Evolutionary conservation across 2,329 filamentous ascomycete species (phyloP).

Genomic region (Aspergillus arachidicola): DNA sequence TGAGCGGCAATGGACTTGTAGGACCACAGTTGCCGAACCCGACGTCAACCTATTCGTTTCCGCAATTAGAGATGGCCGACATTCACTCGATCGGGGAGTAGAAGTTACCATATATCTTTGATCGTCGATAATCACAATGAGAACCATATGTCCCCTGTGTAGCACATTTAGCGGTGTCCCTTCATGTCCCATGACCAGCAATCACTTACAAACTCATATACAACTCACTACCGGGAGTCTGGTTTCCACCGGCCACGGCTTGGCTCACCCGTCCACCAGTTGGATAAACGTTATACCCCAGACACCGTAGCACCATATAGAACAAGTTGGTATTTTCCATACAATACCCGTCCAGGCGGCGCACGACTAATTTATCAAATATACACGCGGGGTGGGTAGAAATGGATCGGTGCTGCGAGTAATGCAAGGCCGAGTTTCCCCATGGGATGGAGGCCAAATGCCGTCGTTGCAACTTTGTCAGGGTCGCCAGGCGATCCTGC

Average conservation of each 20-base stretch:
- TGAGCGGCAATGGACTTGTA: conserved; percentile 59
- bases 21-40: conserved; percentile 67
- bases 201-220: conserved; percentile 52
- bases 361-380: conserved; percentile 56
- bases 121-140: conserved; percentile 59
- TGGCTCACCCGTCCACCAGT: conserved; percentile 54
- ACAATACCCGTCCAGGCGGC: conserved; percentile 60
- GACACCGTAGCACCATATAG: conserved; percentile 51
- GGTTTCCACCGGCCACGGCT: conserved; percentile 31
- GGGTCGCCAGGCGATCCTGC: conserved; percentile 32
- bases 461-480: conserved; percentile 41
- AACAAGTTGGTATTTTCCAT: conserved; percentile 63
- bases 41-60: conserved; percentile 54
- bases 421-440: conserved; percentile 61
- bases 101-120: conserved; percentile 45
- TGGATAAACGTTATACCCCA: conserved; percentile 59
- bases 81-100: conserved; percentile 2
- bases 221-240: conserved; percentile 27
- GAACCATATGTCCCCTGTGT: conserved; percentile 58
- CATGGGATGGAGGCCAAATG: conserved; percentile 57
- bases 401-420: conserved; percentile 52
- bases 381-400: conserved; percentile 53
- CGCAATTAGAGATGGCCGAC: conserved; percentile 26
- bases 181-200: background rate
- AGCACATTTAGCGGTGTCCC: background rate